Conservation (phyloP, 192 early-diverging fungal species). For the Dispira simplex region DNA sequence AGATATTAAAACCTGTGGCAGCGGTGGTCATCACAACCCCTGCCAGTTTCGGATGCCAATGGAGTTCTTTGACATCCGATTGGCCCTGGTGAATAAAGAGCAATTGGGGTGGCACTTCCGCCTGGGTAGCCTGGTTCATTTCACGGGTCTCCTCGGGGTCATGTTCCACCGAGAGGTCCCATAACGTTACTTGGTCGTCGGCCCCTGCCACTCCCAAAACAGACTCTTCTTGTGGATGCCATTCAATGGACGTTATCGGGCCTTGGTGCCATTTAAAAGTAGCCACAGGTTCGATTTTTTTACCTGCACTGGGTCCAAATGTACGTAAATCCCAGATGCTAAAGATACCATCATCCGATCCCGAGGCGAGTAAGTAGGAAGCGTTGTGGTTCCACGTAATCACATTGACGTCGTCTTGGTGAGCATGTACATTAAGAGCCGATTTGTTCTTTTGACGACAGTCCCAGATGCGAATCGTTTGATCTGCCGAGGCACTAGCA, state of each 20-base stretch:
- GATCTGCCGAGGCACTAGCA: slow-evolving; percentile 81
- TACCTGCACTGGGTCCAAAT: slow-evolving; percentile 17
- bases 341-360: slow-evolving; percentile 84
- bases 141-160: slow-evolving; percentile 73
- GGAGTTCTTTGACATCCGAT: slow-evolving; percentile 84
- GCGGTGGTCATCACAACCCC: slow-evolving; percentile 81
- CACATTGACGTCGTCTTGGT: slow-evolving; percentile 87
- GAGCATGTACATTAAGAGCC: slow-evolving; percentile 68
- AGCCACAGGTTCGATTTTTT: slow-evolving; percentile 58
- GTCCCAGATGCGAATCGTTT: slow-evolving; percentile 93
- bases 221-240: slow-evolving; percentile 86
- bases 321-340: slow-evolving; percentile 90
- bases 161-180: slow-evolving; percentile 95
- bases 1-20: slow-evolving; percentile 83
- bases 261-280: slow-evolving; percentile 88
- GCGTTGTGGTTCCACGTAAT: slow-evolving; percentile 87
- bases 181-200: slow-evolving; percentile 92
- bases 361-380: slow-evolving; percentile 81
- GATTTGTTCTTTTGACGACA: slow-evolving; percentile 56
- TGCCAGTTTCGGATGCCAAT: slow-evolving; percentile 93
- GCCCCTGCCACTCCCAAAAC: slow-evolving; percentile 81
- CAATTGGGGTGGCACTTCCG: slow-evolving; percentile 86
- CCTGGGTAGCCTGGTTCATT: slow-evolving; percentile 32
- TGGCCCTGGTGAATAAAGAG: slow-evolving; percentile 94
- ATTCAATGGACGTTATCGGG: slow-evolving; percentile 93